These are phyloP conservation scores for Spergularia marina DNA, from an alignment of 148 eudicot genomes.

Conservation along the genomic window DNA sequence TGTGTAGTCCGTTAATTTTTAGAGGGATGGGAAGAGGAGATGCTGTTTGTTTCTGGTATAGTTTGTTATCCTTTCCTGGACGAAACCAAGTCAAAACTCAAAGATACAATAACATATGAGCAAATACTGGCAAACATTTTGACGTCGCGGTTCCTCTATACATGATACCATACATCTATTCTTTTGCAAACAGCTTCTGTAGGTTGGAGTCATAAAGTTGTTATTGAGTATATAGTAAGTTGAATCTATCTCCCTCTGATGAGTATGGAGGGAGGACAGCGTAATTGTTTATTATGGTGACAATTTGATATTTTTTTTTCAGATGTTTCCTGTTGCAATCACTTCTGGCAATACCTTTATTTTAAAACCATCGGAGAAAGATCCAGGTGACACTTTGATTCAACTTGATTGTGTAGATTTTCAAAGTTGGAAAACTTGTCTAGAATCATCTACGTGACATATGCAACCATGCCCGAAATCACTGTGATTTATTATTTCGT, in stretches of 20 bases:
- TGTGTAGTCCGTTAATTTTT: not conserved
- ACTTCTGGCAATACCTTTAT: slow-evolving; percentile 87
- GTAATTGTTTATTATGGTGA: slow-evolving; percentile 9
- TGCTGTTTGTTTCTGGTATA: not conserved
- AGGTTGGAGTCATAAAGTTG: not conserved
- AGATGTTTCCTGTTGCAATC: slow-evolving; percentile 97
- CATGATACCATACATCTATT: not conserved
- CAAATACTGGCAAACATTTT: slow-evolving; percentile 1
- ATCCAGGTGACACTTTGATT: slow-evolving; percentile 62
- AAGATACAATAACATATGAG: not conserved
- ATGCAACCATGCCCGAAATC: not conserved
- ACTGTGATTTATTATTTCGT: not conserved
- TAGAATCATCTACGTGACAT: not conserved
- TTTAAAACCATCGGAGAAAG: slow-evolving; percentile 95
- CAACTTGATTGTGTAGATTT: slow-evolving; percentile 9
- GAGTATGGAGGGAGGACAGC: slow-evolving; percentile 2
- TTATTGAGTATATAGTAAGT: too few species aligned
- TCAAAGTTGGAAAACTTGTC: not conserved
- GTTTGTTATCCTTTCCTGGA: not conserved
- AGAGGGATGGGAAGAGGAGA: not conserved
- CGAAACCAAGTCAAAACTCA: not conserved
- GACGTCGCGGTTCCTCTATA: not conserved
- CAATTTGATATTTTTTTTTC: slow-evolving; percentile 20
- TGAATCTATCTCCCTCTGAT: not conserved
- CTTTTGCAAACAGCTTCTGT: not conserved